Conservation (phyloP, 345 rosid species). For the Excoecaria cochinchinensis region DNA sequence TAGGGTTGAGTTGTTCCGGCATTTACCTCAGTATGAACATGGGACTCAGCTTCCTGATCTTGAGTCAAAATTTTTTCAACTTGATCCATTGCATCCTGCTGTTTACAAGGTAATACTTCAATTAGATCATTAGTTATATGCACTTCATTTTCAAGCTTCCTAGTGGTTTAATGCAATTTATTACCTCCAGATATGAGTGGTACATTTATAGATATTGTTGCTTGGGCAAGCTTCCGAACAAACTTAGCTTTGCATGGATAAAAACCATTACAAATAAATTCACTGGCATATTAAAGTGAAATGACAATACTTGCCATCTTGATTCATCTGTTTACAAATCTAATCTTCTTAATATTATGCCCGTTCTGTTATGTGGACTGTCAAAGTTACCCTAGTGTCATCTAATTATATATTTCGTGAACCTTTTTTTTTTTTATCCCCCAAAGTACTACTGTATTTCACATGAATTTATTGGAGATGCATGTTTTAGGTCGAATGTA, state of each 20-base stretch:
- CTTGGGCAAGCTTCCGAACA: not conserved
- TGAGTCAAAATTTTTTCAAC: conserved; percentile 70
- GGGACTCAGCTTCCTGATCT: conserved; percentile 92
- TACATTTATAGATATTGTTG: not conserved
- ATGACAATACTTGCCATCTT: not conserved
- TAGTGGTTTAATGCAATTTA: not conserved
- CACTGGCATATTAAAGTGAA: not conserved
- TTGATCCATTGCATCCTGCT: conserved; percentile 90
- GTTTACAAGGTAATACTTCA: conserved; percentile 68
- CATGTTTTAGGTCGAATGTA: not conserved
- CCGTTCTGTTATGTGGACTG: not conserved
- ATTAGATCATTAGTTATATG: not conserved
- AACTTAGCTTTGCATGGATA: not conserved
- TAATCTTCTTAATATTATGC: not conserved
- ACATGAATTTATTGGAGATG: not conserved
- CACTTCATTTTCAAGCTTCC: conserved; percentile 9
- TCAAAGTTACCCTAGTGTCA: not conserved
- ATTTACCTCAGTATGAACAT: conserved; percentile 93
- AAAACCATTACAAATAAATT: not conserved
- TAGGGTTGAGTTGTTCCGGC: conserved; percentile 88
- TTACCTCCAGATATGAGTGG: not conserved
- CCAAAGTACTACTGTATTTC: not conserved
- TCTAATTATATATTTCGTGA: not conserved
- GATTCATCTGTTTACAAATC: not conserved
- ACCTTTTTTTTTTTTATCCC: not conserved